These are phyloP conservation scores for Phylloboletellus chloephorus DNA, from an alignment of 1,284 basidiomycete genomes.

Conservation along the genomic window DNA sequence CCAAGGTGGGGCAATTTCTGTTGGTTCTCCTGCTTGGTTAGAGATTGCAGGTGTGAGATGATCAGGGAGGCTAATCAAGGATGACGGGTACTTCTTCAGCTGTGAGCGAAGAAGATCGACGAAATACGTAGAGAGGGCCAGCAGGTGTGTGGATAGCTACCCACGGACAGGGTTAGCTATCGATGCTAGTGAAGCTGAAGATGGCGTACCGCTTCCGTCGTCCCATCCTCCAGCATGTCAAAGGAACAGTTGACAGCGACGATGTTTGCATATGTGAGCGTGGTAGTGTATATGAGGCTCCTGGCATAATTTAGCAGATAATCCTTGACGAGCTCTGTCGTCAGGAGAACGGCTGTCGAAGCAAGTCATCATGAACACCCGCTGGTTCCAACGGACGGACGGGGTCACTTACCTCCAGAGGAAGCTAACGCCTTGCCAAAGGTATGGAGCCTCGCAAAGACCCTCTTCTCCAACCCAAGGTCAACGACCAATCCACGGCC, in stretches of 20 bases:
- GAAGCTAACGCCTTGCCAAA: conserved; percentile 71
- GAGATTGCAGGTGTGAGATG: conserved; percentile 13
- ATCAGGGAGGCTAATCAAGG: conserved; percentile 24
- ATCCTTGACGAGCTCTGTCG: conserved; percentile 64
- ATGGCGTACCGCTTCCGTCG: conserved; percentile 47
- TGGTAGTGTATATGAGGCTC: conserved; percentile 86
- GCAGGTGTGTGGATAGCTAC: conserved; percentile 42
- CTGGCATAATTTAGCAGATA: conserved; percentile 93
- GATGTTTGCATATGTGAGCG: conserved; percentile 70
- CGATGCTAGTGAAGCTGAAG: neutral
- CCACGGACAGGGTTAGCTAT: neutral
- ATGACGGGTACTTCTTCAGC: conserved; percentile 22
- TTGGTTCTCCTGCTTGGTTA: neutral
- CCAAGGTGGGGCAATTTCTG: conserved; percentile 34
- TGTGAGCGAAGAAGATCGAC: conserved; percentile 31
- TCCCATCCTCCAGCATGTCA: conserved; percentile 67
- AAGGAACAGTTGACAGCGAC: conserved; percentile 74
- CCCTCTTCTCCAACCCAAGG: conserved; percentile 56
- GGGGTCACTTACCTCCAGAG: conserved; percentile 62
- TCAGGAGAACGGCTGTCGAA: conserved; percentile 70
- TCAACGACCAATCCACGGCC: conserved; percentile 67
- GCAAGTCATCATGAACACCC: neutral
- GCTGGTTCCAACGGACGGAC: neutral
- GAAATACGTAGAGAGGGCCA: conserved; percentile 38
- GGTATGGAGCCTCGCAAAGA: conserved; percentile 63